Conservation (phyloP, 805 yeast genomes). For the Candida boidinii region DNA sequence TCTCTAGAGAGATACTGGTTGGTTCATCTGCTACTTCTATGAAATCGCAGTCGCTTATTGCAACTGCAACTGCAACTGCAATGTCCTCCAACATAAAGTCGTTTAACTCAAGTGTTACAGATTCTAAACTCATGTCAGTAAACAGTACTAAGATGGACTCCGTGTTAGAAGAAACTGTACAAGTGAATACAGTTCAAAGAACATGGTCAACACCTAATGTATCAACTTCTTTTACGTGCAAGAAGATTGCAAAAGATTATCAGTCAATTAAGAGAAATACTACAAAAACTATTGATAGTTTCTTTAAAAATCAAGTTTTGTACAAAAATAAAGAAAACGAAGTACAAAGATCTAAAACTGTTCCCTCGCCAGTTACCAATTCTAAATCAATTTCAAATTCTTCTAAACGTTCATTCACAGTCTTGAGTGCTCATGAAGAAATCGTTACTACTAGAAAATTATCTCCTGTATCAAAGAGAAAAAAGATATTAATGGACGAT, state of each 20-base stretch:
- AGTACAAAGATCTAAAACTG: neutral
- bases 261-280: neutral
- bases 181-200: too few species aligned
- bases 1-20: constrained; percentile 33
- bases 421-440: too few species aligned
- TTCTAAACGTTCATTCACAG: neutral
- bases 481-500: constrained; percentile 13
- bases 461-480: constrained; percentile 19
- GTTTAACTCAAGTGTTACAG: too few species aligned
- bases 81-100: too few species aligned
- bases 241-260: too few species aligned
- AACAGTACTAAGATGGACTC: neutral
- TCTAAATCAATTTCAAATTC: neutral
- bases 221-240: too few species aligned
- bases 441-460: constrained; percentile 1
- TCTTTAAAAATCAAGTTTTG: constrained; percentile 2
- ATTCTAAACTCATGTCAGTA: too few species aligned
- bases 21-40: constrained; percentile 8
- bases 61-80: too few species aligned
- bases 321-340: neutral
- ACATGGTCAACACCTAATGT: too few species aligned
- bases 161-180: too few species aligned
- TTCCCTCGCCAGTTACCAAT: neutral
- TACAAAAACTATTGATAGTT: constrained; percentile 4
- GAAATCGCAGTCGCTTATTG: too few species aligned